phyloP scores from a whole-genome alignment of 371 early-diverging fungal species.

The Lichtheimia hyalospora region DNA sequence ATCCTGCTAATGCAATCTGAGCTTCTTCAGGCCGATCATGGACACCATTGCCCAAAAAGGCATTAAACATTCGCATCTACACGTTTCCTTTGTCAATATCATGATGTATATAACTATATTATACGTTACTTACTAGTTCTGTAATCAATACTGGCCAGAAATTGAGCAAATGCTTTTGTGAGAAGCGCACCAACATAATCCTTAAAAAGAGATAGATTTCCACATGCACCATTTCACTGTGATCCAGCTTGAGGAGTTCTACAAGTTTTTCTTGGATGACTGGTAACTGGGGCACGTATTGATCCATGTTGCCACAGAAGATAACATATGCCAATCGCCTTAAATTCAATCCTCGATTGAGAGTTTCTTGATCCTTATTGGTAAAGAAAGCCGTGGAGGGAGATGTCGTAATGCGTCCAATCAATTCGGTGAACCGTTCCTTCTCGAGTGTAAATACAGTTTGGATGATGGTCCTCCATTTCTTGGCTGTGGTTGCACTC shows the following conservation, averaged over 20 bases:
- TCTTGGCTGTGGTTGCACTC: conserved; percentile 42
- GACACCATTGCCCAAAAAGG: conserved; percentile 49
- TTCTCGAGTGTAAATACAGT: conserved; percentile 70
- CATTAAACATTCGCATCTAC: conserved; percentile 56
- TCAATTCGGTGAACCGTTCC: conserved; percentile 72
- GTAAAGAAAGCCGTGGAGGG: conserved; percentile 77
- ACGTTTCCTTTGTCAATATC: neutral
- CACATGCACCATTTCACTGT: conserved; percentile 69
- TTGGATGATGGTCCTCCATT: conserved; percentile 72
- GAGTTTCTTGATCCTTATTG: conserved; percentile 79
- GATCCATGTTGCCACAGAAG: conserved; percentile 75
- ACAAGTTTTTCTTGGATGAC: conserved; percentile 88
- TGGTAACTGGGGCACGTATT: conserved; percentile 80
- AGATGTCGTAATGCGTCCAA: conserved; percentile 72
- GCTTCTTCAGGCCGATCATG: conserved; percentile 67
- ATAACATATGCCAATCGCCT: conserved; percentile 80
- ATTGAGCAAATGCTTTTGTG: conserved; percentile 77
- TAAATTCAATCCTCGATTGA: conserved; percentile 66
- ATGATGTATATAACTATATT: neutral
- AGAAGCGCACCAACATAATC: conserved; percentile 77
- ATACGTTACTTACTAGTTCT: conserved; percentile 66
- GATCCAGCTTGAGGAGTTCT: conserved; percentile 75
- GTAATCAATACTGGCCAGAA: conserved; percentile 91
- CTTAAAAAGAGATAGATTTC: conserved; percentile 87
- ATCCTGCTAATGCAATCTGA: conserved; percentile 78